Evolutionary conservation across 305 asterid genomes (phyloP).

Genomic region (Solanum hybrid): DNA sequence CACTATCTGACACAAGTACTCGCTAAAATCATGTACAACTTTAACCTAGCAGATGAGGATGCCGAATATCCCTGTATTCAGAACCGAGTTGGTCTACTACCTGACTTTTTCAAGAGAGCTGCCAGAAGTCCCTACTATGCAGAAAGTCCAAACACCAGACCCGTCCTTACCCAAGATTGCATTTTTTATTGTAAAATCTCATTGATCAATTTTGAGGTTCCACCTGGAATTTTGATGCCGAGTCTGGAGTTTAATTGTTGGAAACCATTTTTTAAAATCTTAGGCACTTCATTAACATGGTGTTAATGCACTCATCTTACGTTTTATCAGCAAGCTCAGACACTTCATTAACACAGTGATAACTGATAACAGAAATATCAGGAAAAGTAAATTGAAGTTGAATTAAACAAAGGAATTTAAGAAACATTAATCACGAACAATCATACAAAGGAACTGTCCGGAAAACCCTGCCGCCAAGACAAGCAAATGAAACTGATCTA

Average conservation of each 20-base stretch:
- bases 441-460: neutral
- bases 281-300: neutral
- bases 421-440: neutral
- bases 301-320: neutral
- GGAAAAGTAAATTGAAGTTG: neutral
- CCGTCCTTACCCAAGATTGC: neutral
- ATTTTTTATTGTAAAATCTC: slow-evolving; percentile 2
- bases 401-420: neutral
- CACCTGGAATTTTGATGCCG: neutral
- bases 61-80: neutral
- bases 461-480: neutral
- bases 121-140: neutral
- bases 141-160: neutral
- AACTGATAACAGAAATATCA: neutral
- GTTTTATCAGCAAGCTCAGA: neutral
- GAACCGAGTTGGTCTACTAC: neutral
- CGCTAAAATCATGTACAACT: neutral
- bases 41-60: neutral
- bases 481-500: neutral
- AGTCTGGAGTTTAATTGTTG: neutral
- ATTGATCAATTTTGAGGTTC: neutral
- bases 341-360: neutral
- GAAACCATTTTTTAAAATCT: neutral
- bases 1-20: neutral
- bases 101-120: neutral